These are phyloP conservation scores for Gaertneriomyces sp. DNA, from an alignment of 192 early-diverging fungal species.

Conservation along the genomic window DNA sequence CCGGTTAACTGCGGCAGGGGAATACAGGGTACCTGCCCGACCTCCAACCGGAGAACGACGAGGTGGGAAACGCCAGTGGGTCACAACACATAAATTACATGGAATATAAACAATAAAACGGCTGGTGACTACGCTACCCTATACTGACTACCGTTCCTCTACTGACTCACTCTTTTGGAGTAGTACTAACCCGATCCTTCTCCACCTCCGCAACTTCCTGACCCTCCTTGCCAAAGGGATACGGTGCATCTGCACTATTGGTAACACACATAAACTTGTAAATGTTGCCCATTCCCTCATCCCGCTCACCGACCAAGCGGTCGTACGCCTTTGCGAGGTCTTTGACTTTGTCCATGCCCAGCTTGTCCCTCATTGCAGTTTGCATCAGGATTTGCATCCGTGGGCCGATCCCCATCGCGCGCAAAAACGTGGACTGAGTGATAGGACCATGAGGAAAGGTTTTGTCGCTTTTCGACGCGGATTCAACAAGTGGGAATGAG, in stretches of 20 bases:
- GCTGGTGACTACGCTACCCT: no score
- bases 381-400: slow-evolving; percentile 19
- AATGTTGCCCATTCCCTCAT: slow-evolving; percentile 73
- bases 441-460: slow-evolving; percentile 62
- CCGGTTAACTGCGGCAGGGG: no score
- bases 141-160: no score
- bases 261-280: slow-evolving; percentile 65
- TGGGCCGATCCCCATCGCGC: slow-evolving; percentile 74
- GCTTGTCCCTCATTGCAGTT: slow-evolving; percentile 8
- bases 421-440: slow-evolving; percentile 70
- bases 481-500: slow-evolving; percentile 59
- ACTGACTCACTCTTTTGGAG: no score
- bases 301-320: slow-evolving; percentile 64
- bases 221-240: slow-evolving; percentile 27
- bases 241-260: slow-evolving; percentile 14
- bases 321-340: slow-evolving; percentile 67
- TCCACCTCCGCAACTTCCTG: no score
- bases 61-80: no score
- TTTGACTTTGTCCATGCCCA: slow-evolving; percentile 47
- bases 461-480: slow-evolving; percentile 5
- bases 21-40: no score
- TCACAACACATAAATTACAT: no score
- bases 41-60: no score
- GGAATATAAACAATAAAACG: no score
- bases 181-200: no score